phyloP scores from a whole-genome alignment of 106 monocot species.

The Apostasia shenzhenica region DNA sequence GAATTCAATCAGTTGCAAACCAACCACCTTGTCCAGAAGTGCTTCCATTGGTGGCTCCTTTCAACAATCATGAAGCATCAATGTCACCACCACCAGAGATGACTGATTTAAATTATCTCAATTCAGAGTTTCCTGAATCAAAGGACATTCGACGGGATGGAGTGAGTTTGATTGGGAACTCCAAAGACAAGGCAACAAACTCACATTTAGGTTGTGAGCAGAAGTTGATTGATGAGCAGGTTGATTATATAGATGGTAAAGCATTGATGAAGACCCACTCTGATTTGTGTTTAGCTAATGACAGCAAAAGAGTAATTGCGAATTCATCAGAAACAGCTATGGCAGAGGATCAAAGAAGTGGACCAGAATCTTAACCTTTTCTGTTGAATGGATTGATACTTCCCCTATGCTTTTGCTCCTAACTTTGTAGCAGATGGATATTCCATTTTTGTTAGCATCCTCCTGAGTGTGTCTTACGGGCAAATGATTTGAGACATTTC shows the following conservation, averaged over 20 bases:
- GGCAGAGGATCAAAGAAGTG: constrained; percentile 21
- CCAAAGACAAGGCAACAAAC: constrained; percentile 14
- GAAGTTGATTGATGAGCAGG: constrained; percentile 12
- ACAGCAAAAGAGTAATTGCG: constrained; percentile 11
- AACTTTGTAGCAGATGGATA: neutral
- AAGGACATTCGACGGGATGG: constrained; percentile 11
- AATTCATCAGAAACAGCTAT: constrained; percentile 25
- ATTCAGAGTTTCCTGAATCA: constrained; percentile 12
- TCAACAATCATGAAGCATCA: constrained; percentile 8
- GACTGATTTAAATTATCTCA: constrained; percentile 2
- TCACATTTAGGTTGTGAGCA: constrained; percentile 15
- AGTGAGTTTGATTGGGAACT: constrained; percentile 9
- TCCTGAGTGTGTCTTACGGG: neutral
- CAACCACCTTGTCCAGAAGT: constrained; percentile 17
- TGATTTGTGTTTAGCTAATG: constrained; percentile 7
- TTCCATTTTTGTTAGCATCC: constrained; percentile 1
- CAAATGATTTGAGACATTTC: constrained; percentile 8
- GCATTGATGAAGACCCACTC: constrained; percentile 22
- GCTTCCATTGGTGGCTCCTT: constrained; percentile 13
- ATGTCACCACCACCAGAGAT: constrained; percentile 12
- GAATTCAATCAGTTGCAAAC: neutral
- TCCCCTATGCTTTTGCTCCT: neutral
- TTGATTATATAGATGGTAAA: constrained; percentile 7
- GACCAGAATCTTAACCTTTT: constrained; percentile 20
- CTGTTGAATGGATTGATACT: neutral